Evolutionary conservation across 805 yeast species (phyloP).

Genomic region (Naumovozyma dairenensis): DNA sequence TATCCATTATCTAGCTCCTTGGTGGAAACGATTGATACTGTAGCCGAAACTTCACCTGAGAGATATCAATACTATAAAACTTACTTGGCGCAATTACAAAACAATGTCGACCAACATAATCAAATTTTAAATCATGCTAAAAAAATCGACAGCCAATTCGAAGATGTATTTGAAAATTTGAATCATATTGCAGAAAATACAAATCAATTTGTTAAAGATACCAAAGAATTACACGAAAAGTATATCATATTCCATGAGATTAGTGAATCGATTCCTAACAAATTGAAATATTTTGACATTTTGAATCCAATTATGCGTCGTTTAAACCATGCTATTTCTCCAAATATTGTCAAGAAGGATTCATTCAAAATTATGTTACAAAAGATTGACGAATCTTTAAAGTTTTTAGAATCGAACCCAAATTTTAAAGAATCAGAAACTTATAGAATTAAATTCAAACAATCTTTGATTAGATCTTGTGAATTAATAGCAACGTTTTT

Average conservation of each 20-base stretch:
- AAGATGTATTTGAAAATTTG: constrained; percentile 27
- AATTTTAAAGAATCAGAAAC: constrained; percentile 62
- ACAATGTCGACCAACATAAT: constrained; percentile 33
- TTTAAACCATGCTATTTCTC: constrained; percentile 61
- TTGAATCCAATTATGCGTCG: constrained; percentile 60
- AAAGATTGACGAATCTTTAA: constrained; percentile 58
- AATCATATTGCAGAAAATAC: constrained; percentile 25
- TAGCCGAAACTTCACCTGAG: background rate
- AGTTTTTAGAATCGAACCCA: constrained; percentile 43
- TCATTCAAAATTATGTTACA: constrained; percentile 44
- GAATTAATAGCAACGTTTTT: constrained; percentile 65
- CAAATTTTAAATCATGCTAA: constrained; percentile 31
- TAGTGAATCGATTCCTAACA: constrained; percentile 48
- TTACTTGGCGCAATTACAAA: constrained; percentile 21
- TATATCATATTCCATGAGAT: constrained; percentile 41
- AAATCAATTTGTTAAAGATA: constrained; percentile 34
- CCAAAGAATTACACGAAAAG: constrained; percentile 36
- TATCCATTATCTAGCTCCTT: too few species aligned
- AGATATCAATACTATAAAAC: constrained; percentile 13
- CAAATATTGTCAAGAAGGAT: constrained; percentile 46
- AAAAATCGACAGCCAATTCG: constrained; percentile 24
- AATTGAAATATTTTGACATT: constrained; percentile 55
- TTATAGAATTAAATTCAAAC: constrained; percentile 65
- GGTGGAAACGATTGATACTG: background rate
- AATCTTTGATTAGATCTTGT: constrained; percentile 73